phyloP scores from a whole-genome alignment of 2,329 filamentous ascomycete species.

The Phaeosphaeria sp. region DNA sequence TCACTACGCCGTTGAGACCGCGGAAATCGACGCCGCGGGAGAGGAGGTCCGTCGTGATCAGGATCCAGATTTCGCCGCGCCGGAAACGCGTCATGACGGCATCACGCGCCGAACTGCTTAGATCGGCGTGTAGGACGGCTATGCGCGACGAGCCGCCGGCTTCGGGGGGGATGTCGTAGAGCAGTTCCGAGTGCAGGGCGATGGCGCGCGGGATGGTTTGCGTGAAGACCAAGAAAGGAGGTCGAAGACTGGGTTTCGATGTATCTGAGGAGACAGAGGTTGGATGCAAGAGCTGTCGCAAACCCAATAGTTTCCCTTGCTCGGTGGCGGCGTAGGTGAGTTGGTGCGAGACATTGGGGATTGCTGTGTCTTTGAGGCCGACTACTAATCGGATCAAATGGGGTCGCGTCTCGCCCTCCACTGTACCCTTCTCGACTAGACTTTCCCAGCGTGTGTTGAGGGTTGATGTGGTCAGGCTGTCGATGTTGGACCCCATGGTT shows the following conservation, averaged over 20 bases:
- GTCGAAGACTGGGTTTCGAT: constrained; percentile 65
- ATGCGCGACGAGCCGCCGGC: constrained; percentile 85
- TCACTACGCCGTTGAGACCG: constrained; percentile 93
- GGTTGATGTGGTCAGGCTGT: constrained; percentile 75
- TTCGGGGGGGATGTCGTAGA: constrained; percentile 90
- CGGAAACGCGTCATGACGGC: constrained; percentile 89
- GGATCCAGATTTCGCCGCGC: constrained; percentile 90
- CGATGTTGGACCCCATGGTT: constrained; percentile 94
- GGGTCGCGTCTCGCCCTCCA: constrained; percentile 20
- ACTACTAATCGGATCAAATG: constrained; percentile 84
- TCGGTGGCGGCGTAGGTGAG: constrained; percentile 92
- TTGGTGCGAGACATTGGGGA: constrained; percentile 89
- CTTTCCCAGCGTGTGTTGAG: constrained; percentile 48
- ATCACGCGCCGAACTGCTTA: constrained; percentile 77
- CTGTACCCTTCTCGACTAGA: constrained; percentile 48
- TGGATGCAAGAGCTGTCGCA: constrained; percentile 88
- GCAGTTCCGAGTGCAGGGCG: constrained; percentile 85
- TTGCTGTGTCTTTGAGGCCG: constrained; percentile 93
- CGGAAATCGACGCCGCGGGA: constrained; percentile 93
- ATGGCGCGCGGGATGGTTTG: constrained; percentile 92
- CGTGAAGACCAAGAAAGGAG: constrained; percentile 93
- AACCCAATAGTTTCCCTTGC: constrained; percentile 87
- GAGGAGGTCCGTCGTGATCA: constrained; percentile 94
- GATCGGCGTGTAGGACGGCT: constrained; percentile 86
- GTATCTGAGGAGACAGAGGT: constrained; percentile 60